phyloP scores from a whole-genome alignment of 352 stramenopile species.

The Halophytophthora batemanensis region DNA sequence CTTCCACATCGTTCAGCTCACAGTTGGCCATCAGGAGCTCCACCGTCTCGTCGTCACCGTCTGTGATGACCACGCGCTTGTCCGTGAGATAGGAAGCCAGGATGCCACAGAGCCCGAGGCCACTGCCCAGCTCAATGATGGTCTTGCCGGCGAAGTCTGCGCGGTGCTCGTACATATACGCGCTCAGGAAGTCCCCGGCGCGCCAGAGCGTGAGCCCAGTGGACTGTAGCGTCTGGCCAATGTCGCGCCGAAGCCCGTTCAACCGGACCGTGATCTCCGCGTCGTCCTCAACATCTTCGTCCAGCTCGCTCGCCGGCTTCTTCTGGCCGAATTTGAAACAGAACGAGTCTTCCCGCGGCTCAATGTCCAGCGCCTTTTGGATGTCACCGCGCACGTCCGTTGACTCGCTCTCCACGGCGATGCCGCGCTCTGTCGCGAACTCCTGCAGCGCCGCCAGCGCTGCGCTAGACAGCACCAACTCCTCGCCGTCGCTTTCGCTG shows the following conservation, averaged over 20 bases:
- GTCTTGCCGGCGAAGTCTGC: constrained; percentile 29
- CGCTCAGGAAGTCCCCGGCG: constrained; percentile 54
- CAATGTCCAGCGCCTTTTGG: constrained; percentile 55
- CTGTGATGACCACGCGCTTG: constrained; percentile 49
- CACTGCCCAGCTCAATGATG: constrained; percentile 54
- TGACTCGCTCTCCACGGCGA: constrained; percentile 36
- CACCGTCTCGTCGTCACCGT: constrained; percentile 55
- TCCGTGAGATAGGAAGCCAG: constrained; percentile 56
- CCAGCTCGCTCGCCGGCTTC: not conserved
- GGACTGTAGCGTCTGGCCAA: constrained; percentile 60
- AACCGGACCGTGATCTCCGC: constrained; percentile 47
- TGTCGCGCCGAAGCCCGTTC: constrained; percentile 52
- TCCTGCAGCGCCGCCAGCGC: constrained; percentile 46
- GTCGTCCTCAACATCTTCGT: constrained; percentile 3
- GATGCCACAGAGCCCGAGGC: constrained; percentile 56
- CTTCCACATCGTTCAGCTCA: constrained; percentile 44
- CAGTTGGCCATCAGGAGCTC: constrained; percentile 47
- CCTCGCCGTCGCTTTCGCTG: constrained; percentile 39
- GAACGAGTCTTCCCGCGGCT: constrained; percentile 64
- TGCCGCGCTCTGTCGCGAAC: constrained; percentile 50
- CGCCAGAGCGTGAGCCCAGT: constrained; percentile 63
- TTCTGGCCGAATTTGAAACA: constrained; percentile 44
- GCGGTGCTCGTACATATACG: constrained; percentile 51
- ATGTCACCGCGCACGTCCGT: constrained; percentile 46
- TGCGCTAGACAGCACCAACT: constrained; percentile 41